A percentile compares a stretch with the other conserved stretches of the same genome.
Conservation (phyloP, 129 eudicot genomes). For the Tagetes patula region DNA sequence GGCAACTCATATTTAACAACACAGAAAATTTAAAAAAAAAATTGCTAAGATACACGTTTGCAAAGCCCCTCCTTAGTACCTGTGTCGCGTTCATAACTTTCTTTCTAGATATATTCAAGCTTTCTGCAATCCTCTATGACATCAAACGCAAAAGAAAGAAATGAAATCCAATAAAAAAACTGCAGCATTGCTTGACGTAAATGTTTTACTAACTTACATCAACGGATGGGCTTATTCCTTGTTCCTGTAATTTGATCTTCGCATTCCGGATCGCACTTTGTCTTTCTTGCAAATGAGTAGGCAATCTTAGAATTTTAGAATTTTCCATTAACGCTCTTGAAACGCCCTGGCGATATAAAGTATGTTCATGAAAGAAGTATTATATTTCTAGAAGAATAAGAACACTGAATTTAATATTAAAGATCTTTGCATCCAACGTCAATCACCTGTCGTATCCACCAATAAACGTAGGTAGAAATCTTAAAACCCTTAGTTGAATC, state of each 20-base stretch:
- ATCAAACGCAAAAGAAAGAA: conserved; percentile 15
- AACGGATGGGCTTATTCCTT: conserved; percentile 82
- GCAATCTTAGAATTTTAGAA: conserved; percentile 78
- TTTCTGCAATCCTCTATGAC: conserved; percentile 74
- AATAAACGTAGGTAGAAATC: conserved; percentile 93
- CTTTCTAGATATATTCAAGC: conserved; percentile 79
- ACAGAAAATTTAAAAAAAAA: background rate
- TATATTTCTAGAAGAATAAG: background rate
- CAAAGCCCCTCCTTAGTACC: conserved; percentile 45
- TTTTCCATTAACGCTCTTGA: conserved; percentile 74
- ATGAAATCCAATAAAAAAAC: conserved; percentile 12
- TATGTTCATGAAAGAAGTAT: background rate
- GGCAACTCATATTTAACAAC: background rate
- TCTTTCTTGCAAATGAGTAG: conserved; percentile 89
- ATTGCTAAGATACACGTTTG: conserved; percentile 2
- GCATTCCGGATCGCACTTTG: conserved; percentile 74
- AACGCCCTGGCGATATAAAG: conserved; percentile 65
- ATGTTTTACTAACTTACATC: conserved; percentile 54
- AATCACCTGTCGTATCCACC: conserved; percentile 98
- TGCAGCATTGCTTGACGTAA: background rate
- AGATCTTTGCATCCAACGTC: conserved; percentile 12
- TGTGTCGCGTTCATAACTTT: conserved; percentile 90
- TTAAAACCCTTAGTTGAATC: conserved; percentile 91
- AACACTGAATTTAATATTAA: background rate
- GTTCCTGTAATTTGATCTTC: conserved; percentile 66